Evolutionary conservation across 352 stramenopile genomes (phyloP), one percentile per base, ranked within the genome.

Genomic region (Phytophthora hybrid): DNA sequence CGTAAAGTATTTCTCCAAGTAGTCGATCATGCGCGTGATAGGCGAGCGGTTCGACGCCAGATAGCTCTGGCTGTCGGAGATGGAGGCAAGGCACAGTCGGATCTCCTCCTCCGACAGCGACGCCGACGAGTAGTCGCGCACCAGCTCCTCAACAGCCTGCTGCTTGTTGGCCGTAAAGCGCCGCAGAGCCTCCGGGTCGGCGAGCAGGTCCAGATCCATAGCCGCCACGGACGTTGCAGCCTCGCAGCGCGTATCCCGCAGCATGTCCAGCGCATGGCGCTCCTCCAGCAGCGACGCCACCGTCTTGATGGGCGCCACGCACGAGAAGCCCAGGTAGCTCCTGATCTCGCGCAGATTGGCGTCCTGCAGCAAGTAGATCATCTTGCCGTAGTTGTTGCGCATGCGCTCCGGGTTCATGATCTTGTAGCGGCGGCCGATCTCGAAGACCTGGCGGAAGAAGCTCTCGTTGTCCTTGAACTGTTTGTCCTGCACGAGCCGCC

Each of bases 301-400:
- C 29, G 94, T 97, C 58, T 85, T 77, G 37, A 93, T 91, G 7
- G 73, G 77, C 31, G 70, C 74, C 37, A 92, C 82, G 60, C 85
- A 92, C 26, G 84, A 93, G 64, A 98, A 97, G 32, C 88, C 90
- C 0, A 97, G 63, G 62, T 87, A 83, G 39, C 83, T 88, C 31
- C 79, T 62, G 52, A 97, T 89, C 34, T 93, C 86, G 10, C 85
- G 79, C 56, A 91, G 72, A 63, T 94, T 92, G 11, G 93, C 83
- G 74, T 98, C 95, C 77, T 98, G 94, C 23, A 98, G 71, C 64
- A 98, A 74, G 78, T 98, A 98, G 71, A 98, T 97, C 78, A 98
- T 91, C 80, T 98, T 98, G 58, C 95, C 95, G 77, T 98, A 98
- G 59, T 94, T 97, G 67, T 89, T 87, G 54, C 95, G 83, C 90